phyloP scores from a whole-genome alignment of 2,329 filamentous ascomycete species.

The Curvularia sp. region DNA sequence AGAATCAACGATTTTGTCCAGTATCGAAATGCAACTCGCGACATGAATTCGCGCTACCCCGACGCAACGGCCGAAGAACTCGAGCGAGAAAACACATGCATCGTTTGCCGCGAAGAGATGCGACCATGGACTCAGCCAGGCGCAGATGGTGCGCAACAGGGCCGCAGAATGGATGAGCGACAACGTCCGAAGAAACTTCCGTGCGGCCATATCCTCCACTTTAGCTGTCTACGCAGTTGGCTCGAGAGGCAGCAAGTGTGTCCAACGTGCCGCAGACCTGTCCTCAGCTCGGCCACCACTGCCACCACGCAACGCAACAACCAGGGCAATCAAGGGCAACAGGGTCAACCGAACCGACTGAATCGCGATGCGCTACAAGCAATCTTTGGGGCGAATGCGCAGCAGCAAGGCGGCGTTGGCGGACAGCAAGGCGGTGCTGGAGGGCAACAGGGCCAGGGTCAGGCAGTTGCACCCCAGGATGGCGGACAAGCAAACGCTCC shows the following conservation, averaged over 20 bases:
- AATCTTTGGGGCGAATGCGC: slow-evolving; percentile 29
- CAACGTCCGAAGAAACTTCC: slow-evolving; percentile 93
- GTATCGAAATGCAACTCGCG: slow-evolving; percentile 87
- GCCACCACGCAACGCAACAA: slow-evolving; percentile 40
- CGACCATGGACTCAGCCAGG: slow-evolving; percentile 71
- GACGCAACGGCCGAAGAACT: slow-evolving; percentile 91
- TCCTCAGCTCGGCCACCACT: slow-evolving; percentile 59
- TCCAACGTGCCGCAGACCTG: slow-evolving; percentile 88
- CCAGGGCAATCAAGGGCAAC: slow-evolving; percentile 34
- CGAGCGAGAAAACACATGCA: slow-evolving; percentile 87
- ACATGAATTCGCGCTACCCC: slow-evolving; percentile 90
- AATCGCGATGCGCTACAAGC: slow-evolving; percentile 30
- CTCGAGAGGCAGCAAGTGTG: slow-evolving; percentile 96
- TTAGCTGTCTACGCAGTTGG: slow-evolving; percentile 95
- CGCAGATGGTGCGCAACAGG: slow-evolving; percentile 48
- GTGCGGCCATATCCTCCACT: slow-evolving; percentile 93
- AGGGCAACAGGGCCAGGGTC: slow-evolving; percentile 26
- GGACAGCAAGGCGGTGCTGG: slow-evolving; percentile 28
- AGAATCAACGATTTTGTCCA: slow-evolving; percentile 86
- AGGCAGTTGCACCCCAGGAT: slow-evolving; percentile 23
- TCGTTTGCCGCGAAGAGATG: slow-evolving; percentile 98
- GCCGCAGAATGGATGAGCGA: slow-evolving; percentile 72
- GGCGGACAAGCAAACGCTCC: slow-evolving; percentile 33
- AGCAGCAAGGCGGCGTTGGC: slow-evolving; percentile 27
- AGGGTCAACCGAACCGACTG: slow-evolving; percentile 27